Conservation (phyloP, 345 rosid species). For the Eucalyptus pauciflora region DNA sequence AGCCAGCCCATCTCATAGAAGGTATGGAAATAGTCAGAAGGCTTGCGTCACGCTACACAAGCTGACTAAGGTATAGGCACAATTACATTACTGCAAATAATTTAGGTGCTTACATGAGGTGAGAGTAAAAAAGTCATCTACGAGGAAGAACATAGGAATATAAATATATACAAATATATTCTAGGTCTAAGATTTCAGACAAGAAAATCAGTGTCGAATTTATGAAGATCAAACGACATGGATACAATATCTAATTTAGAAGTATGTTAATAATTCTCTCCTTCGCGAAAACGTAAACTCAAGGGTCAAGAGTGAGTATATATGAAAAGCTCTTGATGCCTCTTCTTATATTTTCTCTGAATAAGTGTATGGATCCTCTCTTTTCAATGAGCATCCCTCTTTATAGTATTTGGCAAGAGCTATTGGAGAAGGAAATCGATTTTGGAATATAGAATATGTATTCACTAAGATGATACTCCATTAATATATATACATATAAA, state of each 20-base stretch:
- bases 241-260: not conserved
- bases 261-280: not conserved
- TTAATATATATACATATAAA: fast-evolving
- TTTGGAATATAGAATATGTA: not conserved
- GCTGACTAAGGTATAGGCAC: not conserved
- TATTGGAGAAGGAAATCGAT: not conserved
- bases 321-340: not conserved
- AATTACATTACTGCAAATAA: not conserved
- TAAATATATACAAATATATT: not conserved
- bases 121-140: not conserved
- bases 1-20: not conserved
- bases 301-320: not conserved
- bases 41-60: not conserved
- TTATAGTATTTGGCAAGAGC: not conserved
- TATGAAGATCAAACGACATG: not conserved
- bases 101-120: not conserved
- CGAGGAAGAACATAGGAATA: not conserved
- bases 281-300: not conserved
- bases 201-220: not conserved
- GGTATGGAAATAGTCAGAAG: not conserved
- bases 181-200: not conserved
- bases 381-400: not conserved
- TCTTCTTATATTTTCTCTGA: not conserved
- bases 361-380: not conserved
- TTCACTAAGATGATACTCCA: not conserved